Conservation (phyloP, 371 early-diverging fungal species). For the Nematocida homosporus region DNA sequence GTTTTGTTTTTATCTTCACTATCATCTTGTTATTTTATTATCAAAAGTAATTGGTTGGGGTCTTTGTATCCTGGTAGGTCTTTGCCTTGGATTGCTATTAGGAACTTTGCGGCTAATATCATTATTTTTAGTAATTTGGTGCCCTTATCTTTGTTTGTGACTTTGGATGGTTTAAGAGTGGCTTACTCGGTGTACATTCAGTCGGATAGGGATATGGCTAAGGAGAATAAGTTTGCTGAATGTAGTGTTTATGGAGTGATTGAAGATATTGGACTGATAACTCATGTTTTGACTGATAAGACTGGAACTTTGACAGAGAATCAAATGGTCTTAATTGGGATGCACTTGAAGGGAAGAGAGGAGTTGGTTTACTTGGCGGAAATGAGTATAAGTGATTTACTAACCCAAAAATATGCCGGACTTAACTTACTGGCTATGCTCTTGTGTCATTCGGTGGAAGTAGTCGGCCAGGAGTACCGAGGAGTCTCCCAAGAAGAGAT, state of each 20-base stretch:
- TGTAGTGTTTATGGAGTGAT: conserved; percentile 75
- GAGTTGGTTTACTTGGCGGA: conserved; percentile 1
- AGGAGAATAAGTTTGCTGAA: conserved; percentile 71
- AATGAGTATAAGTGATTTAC: not conserved
- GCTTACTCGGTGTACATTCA: conserved; percentile 74
- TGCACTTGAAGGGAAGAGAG: conserved; percentile 38
- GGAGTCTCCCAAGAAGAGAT: conserved; percentile 68
- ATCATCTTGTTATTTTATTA: conserved; percentile 54
- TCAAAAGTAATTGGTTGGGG: conserved; percentile 41
- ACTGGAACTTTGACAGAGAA: conserved; percentile 96
- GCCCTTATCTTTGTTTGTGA: conserved; percentile 88
- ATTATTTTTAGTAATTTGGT: conserved; percentile 71
- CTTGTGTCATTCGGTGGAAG: conserved; percentile 65
- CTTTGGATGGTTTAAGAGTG: conserved; percentile 74
- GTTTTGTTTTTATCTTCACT: conserved; percentile 62
- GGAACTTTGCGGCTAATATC: conserved; percentile 64
- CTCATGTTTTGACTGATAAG: conserved; percentile 89
- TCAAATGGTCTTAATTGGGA: conserved; percentile 78
- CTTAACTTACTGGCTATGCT: conserved; percentile 59
- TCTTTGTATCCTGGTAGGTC: conserved; percentile 33
- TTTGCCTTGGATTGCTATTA: conserved; percentile 30
- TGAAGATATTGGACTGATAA: conserved; percentile 87
- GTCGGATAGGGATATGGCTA: conserved; percentile 56
- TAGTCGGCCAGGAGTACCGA: conserved; percentile 61
- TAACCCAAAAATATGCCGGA: not conserved